Conservation (phyloP, 257 asterid genomes). For the Sherardia arvensis region DNA sequence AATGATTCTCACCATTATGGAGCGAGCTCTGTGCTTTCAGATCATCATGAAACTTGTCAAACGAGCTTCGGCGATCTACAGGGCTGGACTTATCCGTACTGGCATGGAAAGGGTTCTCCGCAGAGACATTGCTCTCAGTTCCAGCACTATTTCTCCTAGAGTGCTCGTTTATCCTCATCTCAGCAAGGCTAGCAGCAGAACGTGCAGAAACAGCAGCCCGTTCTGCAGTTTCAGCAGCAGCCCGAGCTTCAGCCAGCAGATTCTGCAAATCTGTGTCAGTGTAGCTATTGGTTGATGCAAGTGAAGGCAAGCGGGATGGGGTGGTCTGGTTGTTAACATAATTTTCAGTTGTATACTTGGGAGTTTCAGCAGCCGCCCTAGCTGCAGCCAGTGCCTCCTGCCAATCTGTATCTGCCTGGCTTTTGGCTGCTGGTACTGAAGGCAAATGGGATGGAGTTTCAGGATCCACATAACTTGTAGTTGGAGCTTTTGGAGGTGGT, state of each 20-base stretch:
- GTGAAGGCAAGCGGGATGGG: background rate
- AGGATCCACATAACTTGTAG: conserved; percentile 7
- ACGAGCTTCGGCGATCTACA: conserved; percentile 22
- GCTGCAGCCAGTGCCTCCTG: conserved; percentile 86
- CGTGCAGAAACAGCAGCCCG: conserved; percentile 94
- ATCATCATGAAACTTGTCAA: conserved; percentile 24
- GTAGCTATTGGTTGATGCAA: conserved; percentile 25
- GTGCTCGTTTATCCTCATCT: conserved; percentile 63
- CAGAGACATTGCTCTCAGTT: conserved; percentile 14
- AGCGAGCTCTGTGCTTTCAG: conserved; percentile 23
- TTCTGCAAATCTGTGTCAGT: conserved; percentile 53
- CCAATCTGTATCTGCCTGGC: conserved; percentile 37
- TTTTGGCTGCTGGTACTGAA: conserved; percentile 18
- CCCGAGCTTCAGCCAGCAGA: conserved; percentile 75
- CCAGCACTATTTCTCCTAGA: conserved; percentile 31
- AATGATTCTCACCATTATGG: conserved; percentile 4
- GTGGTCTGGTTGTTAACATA: conserved; percentile 2
- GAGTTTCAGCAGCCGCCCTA: conserved; percentile 75
- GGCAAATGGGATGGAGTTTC: background rate
- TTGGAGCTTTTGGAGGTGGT: conserved; percentile 45
- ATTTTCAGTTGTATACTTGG: conserved; percentile 39
- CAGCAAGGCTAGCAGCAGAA: conserved; percentile 85
- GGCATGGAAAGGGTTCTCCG: conserved; percentile 44
- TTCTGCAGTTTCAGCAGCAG: conserved; percentile 87
- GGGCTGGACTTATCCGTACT: conserved; percentile 20